Conservation (phyloP, 148 eudicot genomes). For the Polygonum maritimum region DNA sequence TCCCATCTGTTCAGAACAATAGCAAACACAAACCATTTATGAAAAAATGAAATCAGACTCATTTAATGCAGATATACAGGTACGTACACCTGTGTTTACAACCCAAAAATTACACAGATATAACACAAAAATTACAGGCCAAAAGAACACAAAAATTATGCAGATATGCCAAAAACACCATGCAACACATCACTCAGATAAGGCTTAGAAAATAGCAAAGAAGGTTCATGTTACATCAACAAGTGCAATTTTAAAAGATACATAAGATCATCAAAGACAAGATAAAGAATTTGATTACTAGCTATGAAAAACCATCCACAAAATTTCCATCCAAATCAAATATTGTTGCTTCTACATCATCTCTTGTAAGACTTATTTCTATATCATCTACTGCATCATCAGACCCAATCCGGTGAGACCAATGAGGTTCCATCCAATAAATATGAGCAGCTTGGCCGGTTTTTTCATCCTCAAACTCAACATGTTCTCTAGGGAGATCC, state of each 20-base stretch:
- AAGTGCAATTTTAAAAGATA: no score
- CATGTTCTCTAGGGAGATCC: background rate
- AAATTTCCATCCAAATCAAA: background rate
- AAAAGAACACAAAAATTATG: no score
- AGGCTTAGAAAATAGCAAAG: no score
- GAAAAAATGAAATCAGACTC: no score
- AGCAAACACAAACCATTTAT: no score
- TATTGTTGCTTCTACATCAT: background rate
- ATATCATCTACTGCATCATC: background rate
- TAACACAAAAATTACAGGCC: no score
- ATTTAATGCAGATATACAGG: no score
- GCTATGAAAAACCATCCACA: background rate
- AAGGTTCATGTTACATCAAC: no score
- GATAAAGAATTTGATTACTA: background rate
- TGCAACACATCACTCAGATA: no score
- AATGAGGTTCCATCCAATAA: background rate
- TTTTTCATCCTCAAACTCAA: background rate
- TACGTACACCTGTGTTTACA: no score
- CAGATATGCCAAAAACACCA: no score
- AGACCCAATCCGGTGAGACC: background rate
- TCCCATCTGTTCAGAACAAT: background rate
- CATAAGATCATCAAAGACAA: background rate
- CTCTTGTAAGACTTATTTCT: background rate
- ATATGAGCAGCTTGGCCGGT: background rate
- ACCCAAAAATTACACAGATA: no score